Evolutionary conservation across 495 filamentous ascomycete genomes (phyloP).

Genomic region (Aspergillus homomorphus): DNA sequence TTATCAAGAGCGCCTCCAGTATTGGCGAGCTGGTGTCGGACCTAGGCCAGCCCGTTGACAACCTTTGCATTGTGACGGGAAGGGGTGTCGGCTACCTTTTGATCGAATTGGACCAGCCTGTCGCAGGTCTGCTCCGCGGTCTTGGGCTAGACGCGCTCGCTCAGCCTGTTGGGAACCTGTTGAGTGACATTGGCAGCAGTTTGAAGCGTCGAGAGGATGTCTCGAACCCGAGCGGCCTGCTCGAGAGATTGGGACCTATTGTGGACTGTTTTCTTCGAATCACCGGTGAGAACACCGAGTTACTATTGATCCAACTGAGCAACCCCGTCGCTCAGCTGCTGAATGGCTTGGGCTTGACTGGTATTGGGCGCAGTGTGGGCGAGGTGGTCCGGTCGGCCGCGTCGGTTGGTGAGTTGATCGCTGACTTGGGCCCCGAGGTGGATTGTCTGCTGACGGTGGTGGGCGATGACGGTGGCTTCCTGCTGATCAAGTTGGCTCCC

Average conservation of each 20-base stretch:
- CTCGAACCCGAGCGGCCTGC: constrained; percentile 8
- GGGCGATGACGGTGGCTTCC: constrained; percentile 19
- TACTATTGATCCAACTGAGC: constrained; percentile 16
- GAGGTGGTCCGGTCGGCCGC: constrained; percentile 12
- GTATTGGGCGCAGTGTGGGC: constrained; percentile 10
- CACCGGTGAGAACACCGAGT: constrained; percentile 9
- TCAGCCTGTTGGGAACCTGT: constrained; percentile 22
- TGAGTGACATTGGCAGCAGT: constrained; percentile 18
- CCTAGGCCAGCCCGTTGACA: constrained; percentile 1
- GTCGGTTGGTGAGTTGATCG: constrained; percentile 21
- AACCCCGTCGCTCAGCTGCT: constrained; percentile 13
- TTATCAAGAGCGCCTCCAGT: constrained; percentile 10
- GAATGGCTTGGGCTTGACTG: constrained; percentile 12
- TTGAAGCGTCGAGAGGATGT: constrained; percentile 11
- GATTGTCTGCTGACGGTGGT: constrained; percentile 26
- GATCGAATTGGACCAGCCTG: constrained; percentile 17
- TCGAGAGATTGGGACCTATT: constrained; percentile 15
- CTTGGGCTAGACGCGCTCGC: constrained; percentile 18
- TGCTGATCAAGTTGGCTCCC: constrained; percentile 23
- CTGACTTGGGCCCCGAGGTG: constrained; percentile 19
- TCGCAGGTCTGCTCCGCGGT: constrained; percentile 19
- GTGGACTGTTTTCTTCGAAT: constrained; percentile 17
- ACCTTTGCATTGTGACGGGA: constrained; percentile 4
- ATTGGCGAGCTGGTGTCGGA: constrained; percentile 6
- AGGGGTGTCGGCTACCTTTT: constrained; percentile 15